Evolutionary conservation across 2,329 filamentous ascomycete species (phyloP), one percentile per base, ranked within the genome.

Genomic region (Sporothrix brasiliensis): DNA sequence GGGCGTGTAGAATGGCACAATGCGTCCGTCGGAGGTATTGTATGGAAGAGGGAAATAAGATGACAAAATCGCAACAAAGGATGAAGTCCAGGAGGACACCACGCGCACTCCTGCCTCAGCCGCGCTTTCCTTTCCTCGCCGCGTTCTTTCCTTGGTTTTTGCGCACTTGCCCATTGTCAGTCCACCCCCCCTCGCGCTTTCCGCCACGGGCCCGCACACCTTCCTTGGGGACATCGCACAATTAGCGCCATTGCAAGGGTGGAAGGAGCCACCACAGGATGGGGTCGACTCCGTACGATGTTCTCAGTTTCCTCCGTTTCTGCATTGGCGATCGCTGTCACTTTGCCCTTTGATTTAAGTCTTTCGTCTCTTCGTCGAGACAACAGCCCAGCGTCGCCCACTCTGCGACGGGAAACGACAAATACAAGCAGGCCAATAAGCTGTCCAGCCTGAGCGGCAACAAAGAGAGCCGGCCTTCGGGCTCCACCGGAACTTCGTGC

Each of bases 321-420:
- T 69, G 67, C 54, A 61, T n/a, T 30, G 54, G 27, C 67, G 67
- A 61, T 69, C 67, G 54, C 54, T 34, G 41, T 14, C 39, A 41
- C 34, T 41, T 47, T 56, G 49, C 63, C 44, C 13, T 16, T 21
- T 50, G 49, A 1, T 14, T 65, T 27, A 11, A 24, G n/a, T 50
- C 54, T 27, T 13, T 52, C 60, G 24, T 69, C 52, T 61, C 50
- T 34, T 34, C 34, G 34, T 9, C 34, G 34, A 34, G 34, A 34
- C 34, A 34, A 34, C 34, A 34, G 34, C 7, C 34, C 34, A 56
- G 54, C 58, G 41, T 44, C 39, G 19, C 34, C 9, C 24, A 49
- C 4, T 5, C 44, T 19, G 19, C 16, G 13, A 5, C 5, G 13
- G 13, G 44, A 50, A n/a, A 9, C 49, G 9, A 50, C 41, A 16